These are phyloP conservation scores for Decorospora gaudefroyi DNA, from an alignment of 2,329 filamentous ascomycete species.

Conservation along the genomic window DNA sequence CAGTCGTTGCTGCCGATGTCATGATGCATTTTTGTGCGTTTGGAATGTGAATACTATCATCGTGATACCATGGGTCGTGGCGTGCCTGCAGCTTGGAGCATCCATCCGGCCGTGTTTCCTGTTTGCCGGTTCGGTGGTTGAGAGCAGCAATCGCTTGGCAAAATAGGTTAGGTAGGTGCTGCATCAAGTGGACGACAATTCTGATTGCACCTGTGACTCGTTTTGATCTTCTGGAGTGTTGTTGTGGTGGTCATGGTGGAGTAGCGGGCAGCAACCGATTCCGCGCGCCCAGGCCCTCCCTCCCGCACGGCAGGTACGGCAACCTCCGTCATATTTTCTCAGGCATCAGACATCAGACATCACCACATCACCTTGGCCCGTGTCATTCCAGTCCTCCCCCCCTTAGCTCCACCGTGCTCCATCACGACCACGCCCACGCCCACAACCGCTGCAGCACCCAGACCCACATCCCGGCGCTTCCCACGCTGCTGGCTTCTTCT, in stretches of 20 bases:
- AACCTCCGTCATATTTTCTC: slow-evolving; percentile 43
- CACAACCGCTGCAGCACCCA: slow-evolving; percentile 28
- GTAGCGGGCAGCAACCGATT: slow-evolving; percentile 18
- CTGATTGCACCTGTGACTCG: neutral
- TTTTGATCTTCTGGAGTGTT: slow-evolving; percentile 6
- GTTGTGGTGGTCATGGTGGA: slow-evolving; percentile 23
- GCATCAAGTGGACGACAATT: neutral
- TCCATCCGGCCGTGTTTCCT: neutral
- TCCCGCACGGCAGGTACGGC: too few species aligned
- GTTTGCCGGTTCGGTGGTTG: slow-evolving; percentile 20
- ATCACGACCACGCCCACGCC: slow-evolving; percentile 39
- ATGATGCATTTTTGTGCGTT: too few species aligned
- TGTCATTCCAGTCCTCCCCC: slow-evolving; percentile 25
- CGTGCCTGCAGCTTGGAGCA: slow-evolving; percentile 5
- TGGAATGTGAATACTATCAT: neutral
- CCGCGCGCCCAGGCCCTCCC: slow-evolving; percentile 26
- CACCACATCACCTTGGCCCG: slow-evolving; percentile 28
- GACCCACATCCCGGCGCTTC: slow-evolving; percentile 22
- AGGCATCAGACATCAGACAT: slow-evolving; percentile 45
- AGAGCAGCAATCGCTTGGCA: slow-evolving; percentile 13
- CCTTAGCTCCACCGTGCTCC: slow-evolving; percentile 24
- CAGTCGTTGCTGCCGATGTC: too few species aligned
- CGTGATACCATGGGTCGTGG: neutral
- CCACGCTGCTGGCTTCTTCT: slow-evolving; percentile 17
- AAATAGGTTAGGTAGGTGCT: neutral